Base-by-base conservation (phyloP, 169 alveolate species). In the Eimeria praecox region DNA sequence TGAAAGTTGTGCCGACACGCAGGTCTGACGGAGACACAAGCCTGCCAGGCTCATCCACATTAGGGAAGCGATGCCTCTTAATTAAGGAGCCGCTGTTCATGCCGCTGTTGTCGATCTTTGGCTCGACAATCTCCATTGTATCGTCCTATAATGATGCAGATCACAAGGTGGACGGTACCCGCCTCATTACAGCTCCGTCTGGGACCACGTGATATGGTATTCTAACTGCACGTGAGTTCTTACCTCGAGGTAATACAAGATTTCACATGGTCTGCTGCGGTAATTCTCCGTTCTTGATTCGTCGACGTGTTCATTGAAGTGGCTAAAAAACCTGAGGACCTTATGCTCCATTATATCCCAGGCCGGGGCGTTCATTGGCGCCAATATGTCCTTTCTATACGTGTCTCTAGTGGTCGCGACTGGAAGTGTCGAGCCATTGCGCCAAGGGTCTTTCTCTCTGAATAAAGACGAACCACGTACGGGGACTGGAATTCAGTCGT, bases 21-120 rank as follows among this genome's bases (percentile, higher is more conserved):
- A 98, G 97, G 95, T 98, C 99, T 22, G 95, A 91, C 12, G 98
- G 98, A 3, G 95, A 66, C 40, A 97, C 80, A 87, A 96, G 96
- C 86, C 77, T 77, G 27, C 95, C 96, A 35, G 97, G 90, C 0
- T 97, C 97, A 94, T 95, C 97, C 33, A 95, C 91, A 73, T 95
- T 97, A 10, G 97, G 96, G 1, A 98, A 97, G 85, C 96, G 95
- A 86, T 97, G 97, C 83, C 98, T 96, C 96, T 96, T 97, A n/a
- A 98, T 94, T 85, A 98, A 97, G 6, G 97, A 97, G 38, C 99
- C 99, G 52, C 98, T 97, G 18, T 98, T 98, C 69, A 97, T 97
- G 77, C 99, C 99, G 80, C 98, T 94, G 95, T 98, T 98, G 92
- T 96, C 97, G 92, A 97, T 95, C 78, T 97, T 97, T 8, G 98